Evolutionary conservation across 768 basidiomycete genomes (phyloP).

Genomic region (Russula ochroleuca): DNA sequence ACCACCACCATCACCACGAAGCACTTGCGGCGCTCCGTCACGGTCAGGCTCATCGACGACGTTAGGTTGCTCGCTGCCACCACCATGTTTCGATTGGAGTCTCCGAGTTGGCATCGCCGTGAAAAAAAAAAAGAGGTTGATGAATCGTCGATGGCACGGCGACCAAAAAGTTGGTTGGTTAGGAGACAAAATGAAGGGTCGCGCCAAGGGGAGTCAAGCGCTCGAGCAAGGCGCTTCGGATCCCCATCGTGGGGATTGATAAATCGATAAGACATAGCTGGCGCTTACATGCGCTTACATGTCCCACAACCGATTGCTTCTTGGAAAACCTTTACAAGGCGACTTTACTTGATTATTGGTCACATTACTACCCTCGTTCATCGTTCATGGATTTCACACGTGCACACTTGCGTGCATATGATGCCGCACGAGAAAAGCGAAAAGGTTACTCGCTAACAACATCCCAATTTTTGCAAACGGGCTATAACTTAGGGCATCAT

Average conservation of each 20-base stretch:
- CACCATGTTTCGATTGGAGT: constrained; percentile 10
- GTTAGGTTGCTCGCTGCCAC: constrained; percentile 13
- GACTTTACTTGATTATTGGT: no score
- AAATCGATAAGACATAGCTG: neutral
- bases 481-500: no score
- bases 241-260: no score
- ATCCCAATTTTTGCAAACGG: no score
- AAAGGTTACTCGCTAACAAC: no score
- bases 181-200: neutral
- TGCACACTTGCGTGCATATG: no score
- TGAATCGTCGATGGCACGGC: neutral
- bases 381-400: no score
- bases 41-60: neutral
- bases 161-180: neutral
- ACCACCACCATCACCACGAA: neutral
- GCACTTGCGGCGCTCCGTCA: constrained; percentile 9
- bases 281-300: neutral
- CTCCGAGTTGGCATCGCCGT: constrained; percentile 5
- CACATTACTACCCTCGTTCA: no score
- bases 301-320: neutral
- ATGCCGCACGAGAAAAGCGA: no score
- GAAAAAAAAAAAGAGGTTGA: neutral
- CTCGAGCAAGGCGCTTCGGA: neutral
- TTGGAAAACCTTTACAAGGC: no score
- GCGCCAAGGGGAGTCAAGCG: neutral